These are phyloP conservation scores for Amauroascus verrucosus DNA, from an alignment of 2,329 filamentous ascomycete species.

Conservation along the genomic window DNA sequence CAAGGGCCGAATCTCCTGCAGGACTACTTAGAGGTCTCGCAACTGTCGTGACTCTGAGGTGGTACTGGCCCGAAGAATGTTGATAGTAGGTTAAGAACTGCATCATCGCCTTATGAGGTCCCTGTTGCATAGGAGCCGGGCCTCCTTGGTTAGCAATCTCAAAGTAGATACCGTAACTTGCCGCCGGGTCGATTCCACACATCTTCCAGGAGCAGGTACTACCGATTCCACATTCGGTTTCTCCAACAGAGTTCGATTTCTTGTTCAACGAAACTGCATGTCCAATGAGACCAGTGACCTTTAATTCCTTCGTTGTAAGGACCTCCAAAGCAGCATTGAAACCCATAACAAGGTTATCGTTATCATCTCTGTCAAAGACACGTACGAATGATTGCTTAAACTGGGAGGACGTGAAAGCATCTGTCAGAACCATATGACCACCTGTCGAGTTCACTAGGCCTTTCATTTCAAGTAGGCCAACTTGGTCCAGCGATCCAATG, in stretches of 20 bases:
- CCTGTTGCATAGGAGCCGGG: conserved; percentile 71
- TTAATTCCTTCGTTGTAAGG: conserved; percentile 92
- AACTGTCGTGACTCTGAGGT: conserved; percentile 89
- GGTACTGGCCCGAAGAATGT: conserved; percentile 90
- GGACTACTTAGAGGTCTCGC: conserved; percentile 85
- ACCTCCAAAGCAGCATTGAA: conserved; percentile 97
- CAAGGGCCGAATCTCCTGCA: conserved; percentile 85
- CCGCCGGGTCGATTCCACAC: conserved; percentile 90
- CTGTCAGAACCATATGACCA: conserved; percentile 94
- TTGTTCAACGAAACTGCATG: conserved; percentile 96
- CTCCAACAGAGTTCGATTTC: conserved; percentile 91
- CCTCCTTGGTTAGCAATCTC: conserved; percentile 93
- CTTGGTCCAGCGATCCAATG: conserved; percentile 92
- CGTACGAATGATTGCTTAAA: conserved; percentile 98
- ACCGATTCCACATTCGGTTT: conserved; percentile 95
- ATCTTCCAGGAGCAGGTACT: conserved; percentile 99
- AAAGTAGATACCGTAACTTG: conserved; percentile 94
- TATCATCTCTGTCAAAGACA: conserved; percentile 91
- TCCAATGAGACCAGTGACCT: conserved; percentile 93
- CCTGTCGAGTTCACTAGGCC: conserved; percentile 90
- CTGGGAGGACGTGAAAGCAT: conserved; percentile 98
- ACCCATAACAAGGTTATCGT: conserved; percentile 92
- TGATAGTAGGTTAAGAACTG: conserved; percentile 99
- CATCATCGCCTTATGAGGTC: conserved; percentile 86
- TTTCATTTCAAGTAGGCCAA: conserved; percentile 96